Evolutionary conservation across 495 filamentous ascomycete genomes (phyloP).

Genomic region (Penicillium manginii): DNA sequence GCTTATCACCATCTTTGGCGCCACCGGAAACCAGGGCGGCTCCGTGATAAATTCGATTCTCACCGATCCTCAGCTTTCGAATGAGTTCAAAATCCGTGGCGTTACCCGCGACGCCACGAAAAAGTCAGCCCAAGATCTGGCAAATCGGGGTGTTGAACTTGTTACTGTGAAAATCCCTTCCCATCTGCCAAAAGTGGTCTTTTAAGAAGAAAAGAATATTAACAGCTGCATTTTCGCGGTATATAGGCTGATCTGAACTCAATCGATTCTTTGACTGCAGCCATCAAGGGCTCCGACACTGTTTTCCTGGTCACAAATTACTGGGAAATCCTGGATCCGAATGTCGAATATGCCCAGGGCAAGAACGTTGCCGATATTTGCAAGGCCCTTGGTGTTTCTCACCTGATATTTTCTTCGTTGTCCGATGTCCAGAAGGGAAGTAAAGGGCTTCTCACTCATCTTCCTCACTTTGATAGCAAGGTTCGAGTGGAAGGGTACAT

Average conservation of each 20-base stretch:
- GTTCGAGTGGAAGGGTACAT: slow-evolving; percentile 48
- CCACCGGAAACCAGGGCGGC: slow-evolving; percentile 45
- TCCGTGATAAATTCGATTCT: slow-evolving; percentile 33
- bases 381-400: slow-evolving; percentile 24
- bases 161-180: slow-evolving; percentile 20
- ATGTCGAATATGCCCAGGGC: slow-evolving; percentile 52
- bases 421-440: slow-evolving; percentile 19
- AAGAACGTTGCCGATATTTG: slow-evolving; percentile 58
- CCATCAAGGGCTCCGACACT: slow-evolving; percentile 41
- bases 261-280: slow-evolving; percentile 43
- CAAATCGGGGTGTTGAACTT: slow-evolving; percentile 24
- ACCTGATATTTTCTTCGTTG: slow-evolving; percentile 32
- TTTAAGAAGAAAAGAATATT: background rate
- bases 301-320: slow-evolving; percentile 34
- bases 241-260: slow-evolving; percentile 56
- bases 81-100: slow-evolving; percentile 43
- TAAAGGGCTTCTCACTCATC: slow-evolving; percentile 22
- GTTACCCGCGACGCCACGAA: slow-evolving; percentile 33
- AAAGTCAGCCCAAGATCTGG: slow-evolving; percentile 29
- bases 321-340: slow-evolving; percentile 22
- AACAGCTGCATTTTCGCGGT: background rate
- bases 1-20: slow-evolving; percentile 50
- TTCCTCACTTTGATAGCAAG: slow-evolving; percentile 41
- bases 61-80: slow-evolving; percentile 27
- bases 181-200: no score